Evolutionary conservation across 176 grass and related monocot species (phyloP).

Genomic region (Aegilops bicornis): DNA sequence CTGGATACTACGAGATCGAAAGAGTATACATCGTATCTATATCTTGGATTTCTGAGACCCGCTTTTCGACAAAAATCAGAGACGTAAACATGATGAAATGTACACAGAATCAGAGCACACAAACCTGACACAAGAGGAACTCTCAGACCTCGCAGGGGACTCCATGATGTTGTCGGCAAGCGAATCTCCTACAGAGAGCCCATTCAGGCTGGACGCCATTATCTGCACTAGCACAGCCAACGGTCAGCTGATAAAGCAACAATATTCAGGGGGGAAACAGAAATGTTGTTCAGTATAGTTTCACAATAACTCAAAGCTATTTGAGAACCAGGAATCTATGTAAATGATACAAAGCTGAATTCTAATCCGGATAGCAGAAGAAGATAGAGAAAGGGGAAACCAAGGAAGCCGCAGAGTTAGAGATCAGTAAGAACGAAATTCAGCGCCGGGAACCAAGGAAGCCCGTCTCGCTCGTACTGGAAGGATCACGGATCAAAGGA

Average conservation of each 20-base stretch:
- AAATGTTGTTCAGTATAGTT: not conserved
- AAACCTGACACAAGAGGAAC: slow-evolving; percentile 55
- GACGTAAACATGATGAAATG: not conserved
- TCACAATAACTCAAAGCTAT: not conserved
- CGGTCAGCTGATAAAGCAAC: not conserved
- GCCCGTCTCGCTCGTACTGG: not conserved
- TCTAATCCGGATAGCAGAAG: not conserved
- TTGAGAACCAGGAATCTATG: not conserved
- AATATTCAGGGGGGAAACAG: not conserved
- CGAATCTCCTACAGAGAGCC: slow-evolving; percentile 82
- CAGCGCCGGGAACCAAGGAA: not conserved
- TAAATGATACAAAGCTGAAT: not conserved
- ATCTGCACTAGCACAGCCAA: slow-evolving; percentile 41
- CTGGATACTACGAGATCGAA: not conserved
- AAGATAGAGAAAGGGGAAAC: not conserved
- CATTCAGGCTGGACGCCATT: slow-evolving; percentile 87
- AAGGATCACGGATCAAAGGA: not conserved
- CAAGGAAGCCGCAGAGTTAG: not conserved
- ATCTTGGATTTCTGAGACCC: not conserved
- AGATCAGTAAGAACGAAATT: not conserved
- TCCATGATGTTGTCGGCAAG: slow-evolving; percentile 82
- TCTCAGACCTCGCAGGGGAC: slow-evolving; percentile 83
- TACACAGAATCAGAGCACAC: slow-evolving; percentile 11
- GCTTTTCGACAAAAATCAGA: not conserved
- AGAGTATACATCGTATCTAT: not conserved